Conservation (phyloP, 441 rosid species). For the Populus hybrid region DNA sequence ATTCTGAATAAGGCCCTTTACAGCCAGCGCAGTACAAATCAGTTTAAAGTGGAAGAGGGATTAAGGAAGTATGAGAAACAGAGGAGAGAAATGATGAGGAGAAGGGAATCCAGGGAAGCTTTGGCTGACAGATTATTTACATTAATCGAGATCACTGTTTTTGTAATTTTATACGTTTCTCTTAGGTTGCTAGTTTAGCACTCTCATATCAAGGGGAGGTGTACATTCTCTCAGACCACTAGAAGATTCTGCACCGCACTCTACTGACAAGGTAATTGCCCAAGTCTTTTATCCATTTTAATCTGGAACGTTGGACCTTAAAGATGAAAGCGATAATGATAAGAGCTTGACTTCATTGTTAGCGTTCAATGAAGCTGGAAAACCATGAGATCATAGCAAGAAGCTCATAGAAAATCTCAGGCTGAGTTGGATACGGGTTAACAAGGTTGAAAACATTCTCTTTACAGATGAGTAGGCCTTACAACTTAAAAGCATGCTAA, state of each 20-base stretch:
- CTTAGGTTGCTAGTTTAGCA: background rate
- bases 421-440: slow-evolving; percentile 36
- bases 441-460: slow-evolving; percentile 33
- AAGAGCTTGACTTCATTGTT: background rate
- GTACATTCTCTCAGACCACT: background rate
- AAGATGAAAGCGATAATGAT: background rate
- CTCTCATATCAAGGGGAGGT: background rate
- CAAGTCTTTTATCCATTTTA: slow-evolving; percentile 16
- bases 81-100: slow-evolving; percentile 17
- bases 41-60: slow-evolving; percentile 7
- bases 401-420: slow-evolving; percentile 19
- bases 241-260: background rate
- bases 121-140: slow-evolving; percentile 22
- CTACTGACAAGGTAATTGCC: background rate
- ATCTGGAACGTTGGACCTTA: slow-evolving; percentile 12
- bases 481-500: background rate
- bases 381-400: background rate
- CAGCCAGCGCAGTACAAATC: slow-evolving; percentile 18
- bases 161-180: slow-evolving; percentile 10
- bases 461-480: slow-evolving; percentile 19
- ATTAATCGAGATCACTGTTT: slow-evolving; percentile 19
- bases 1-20: slow-evolving; percentile 29
- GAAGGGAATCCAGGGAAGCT: slow-evolving; percentile 4
- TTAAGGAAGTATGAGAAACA: slow-evolving; percentile 16
- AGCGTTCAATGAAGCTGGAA: background rate